Conservation (phyloP, 805 yeast genomes). For the Vanderwaltozyma tropicalis region DNA sequence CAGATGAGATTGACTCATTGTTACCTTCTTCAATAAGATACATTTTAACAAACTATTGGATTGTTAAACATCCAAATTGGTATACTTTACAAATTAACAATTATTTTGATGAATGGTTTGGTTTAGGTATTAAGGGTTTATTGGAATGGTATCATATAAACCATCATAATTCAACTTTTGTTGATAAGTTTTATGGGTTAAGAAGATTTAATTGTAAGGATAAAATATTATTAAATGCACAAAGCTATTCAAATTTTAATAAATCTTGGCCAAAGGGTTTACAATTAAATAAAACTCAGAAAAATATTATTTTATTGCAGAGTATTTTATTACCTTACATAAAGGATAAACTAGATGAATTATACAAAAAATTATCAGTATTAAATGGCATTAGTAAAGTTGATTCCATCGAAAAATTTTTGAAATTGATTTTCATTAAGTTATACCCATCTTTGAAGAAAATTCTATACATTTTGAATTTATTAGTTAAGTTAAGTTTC, state of each 20-base stretch:
- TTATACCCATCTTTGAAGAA: constrained; percentile 52
- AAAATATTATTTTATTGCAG: constrained; percentile 43
- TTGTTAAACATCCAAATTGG: constrained; percentile 65
- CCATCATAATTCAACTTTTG: constrained; percentile 75
- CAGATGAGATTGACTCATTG: constrained; percentile 65
- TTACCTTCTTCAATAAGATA: constrained; percentile 77
- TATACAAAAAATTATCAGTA: constrained; percentile 46
- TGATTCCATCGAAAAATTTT: constrained; percentile 7
- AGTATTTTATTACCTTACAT: constrained; percentile 60
- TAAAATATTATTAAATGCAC: constrained; percentile 8
- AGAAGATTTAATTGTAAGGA: constrained; percentile 39
- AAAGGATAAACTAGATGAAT: constrained; percentile 52
- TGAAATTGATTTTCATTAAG: constrained; percentile 36
- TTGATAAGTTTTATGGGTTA: constrained; percentile 86
- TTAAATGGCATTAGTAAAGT: constrained; percentile 33
- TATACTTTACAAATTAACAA: constrained; percentile 50
- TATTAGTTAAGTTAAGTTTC: constrained; percentile 52
- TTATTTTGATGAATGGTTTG: constrained; percentile 62
- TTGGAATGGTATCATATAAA: constrained; percentile 64
- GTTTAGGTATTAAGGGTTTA: constrained; percentile 45
- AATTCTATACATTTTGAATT: constrained; percentile 36
- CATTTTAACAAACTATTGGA: constrained; percentile 62
- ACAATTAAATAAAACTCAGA: constrained; percentile 44
- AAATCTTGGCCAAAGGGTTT: constrained; percentile 21
- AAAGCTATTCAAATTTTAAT: not conserved